Conservation (phyloP, 345 rosid species). For the Sisymbrium irio region DNA sequence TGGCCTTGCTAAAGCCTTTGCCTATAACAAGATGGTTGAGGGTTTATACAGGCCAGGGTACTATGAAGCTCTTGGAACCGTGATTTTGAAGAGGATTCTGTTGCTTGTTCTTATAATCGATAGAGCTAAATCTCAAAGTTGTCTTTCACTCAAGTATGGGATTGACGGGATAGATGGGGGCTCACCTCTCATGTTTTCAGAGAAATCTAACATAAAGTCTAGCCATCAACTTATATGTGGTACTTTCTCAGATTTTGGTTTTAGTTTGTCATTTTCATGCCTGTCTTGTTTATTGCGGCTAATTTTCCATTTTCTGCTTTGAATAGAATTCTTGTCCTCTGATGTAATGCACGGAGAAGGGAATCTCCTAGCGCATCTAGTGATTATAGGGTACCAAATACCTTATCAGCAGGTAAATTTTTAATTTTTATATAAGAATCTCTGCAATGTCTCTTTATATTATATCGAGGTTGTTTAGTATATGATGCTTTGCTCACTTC, state of each 20-base stretch:
- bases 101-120: conserved; percentile 76
- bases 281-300: conserved; percentile 14
- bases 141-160: conserved; percentile 78
- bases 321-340: conserved; percentile 68
- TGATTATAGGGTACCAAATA: conserved; percentile 71
- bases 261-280: conserved; percentile 19
- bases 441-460: background rate
- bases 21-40: conserved; percentile 91
- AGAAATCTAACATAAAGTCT: conserved; percentile 65
- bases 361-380: conserved; percentile 82
- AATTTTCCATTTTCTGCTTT: conserved; percentile 37
- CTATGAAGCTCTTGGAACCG: conserved; percentile 73
- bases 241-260: conserved; percentile 28
- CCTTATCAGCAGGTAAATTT: conserved; percentile 75
- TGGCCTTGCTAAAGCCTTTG: conserved; percentile 70
- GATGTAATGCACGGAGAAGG: conserved; percentile 98
- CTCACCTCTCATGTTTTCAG: conserved; percentile 68
- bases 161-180: conserved; percentile 96
- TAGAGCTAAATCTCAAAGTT: conserved; percentile 69
- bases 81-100: conserved; percentile 84
- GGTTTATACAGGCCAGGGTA: conserved; percentile 92
- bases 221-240: conserved; percentile 76
- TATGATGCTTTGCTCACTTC: background rate
- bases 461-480: background rate
- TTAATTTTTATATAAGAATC: background rate